Percentiles rank a stretch among this genome's conserved stretches.
phyloP scores from a whole-genome alignment of 768 basidiomycete species.

The Leucocoprinus birnbaumii region DNA sequence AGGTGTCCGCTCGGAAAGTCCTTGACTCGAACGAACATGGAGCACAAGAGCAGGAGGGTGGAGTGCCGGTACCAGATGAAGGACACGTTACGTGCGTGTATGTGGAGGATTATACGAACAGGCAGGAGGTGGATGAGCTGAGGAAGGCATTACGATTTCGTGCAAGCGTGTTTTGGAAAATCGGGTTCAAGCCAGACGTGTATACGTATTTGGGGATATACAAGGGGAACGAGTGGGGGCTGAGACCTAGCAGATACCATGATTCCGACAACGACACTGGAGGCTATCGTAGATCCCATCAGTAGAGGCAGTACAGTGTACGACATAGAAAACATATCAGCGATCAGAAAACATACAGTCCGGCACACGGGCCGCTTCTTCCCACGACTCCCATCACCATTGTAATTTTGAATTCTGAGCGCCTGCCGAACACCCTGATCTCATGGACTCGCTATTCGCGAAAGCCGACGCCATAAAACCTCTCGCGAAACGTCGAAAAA shows the following conservation, averaged over 20 bases:
- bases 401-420: too few species aligned
- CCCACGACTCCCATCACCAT: too few species aligned
- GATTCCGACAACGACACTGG: constrained; percentile 7
- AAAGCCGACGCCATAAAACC: constrained; percentile 61
- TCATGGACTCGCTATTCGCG: constrained; percentile 74
- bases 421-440: background rate
- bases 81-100: constrained; percentile 36
- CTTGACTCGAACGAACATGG: background rate
- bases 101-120: constrained; percentile 23
- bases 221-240: constrained; percentile 30
- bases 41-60: background rate
- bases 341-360: too few species aligned
- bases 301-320: background rate
- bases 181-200: constrained; percentile 38
- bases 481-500: constrained; percentile 31
- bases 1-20: constrained; percentile 33
- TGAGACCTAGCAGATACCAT: constrained; percentile 30
- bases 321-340: too few species aligned
- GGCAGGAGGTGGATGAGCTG: constrained; percentile 25
- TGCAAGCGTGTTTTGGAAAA: constrained; percentile 26
- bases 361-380: too few species aligned
- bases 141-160: constrained; percentile 27
- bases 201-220: constrained; percentile 37
- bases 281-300: background rate
- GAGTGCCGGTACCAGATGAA: constrained; percentile 16